Conservation (phyloP, 2,329 filamentous ascomycete species). For the Pseudopithomyces maydicus region DNA sequence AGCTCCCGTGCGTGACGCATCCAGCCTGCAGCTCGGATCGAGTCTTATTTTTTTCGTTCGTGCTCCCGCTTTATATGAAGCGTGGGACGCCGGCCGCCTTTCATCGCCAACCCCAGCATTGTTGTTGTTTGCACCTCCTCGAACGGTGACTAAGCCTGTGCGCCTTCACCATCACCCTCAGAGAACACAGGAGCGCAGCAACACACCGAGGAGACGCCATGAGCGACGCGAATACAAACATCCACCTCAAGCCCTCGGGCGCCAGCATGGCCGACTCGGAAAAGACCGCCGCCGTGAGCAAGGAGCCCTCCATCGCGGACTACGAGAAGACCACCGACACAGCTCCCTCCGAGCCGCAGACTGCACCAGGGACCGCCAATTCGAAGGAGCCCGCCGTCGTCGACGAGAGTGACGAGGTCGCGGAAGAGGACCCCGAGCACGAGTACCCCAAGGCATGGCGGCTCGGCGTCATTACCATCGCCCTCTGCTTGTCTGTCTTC, state of each 20-base stretch:
- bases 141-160: neutral
- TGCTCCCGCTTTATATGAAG: neutral
- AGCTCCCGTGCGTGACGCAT: neutral
- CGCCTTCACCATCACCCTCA: neutral
- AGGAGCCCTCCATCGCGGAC: neutral
- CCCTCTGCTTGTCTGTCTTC: conserved; percentile 43
- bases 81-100: neutral
- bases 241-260: neutral
- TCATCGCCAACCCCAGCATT: neutral
- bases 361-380: neutral
- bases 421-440: conserved; percentile 34
- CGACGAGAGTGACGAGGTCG: conserved; percentile 16
- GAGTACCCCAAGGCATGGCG: conserved; percentile 44
- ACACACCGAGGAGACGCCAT: neutral
- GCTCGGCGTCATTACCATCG: conserved; percentile 38
- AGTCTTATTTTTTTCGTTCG: no score
- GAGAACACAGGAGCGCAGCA: neutral
- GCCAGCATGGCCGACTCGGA: conserved; percentile 1
- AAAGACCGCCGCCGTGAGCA: neutral
- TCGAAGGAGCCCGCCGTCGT: neutral
- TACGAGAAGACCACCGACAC: conserved; percentile 1
- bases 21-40: neutral
- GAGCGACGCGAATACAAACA: conserved; percentile 1
- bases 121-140: neutral
- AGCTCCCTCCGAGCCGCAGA: neutral